A percentile compares a stretch with the other conserved stretches of the same genome.
These are phyloP conservation scores for Melocanna baccifera DNA, from an alignment of 176 grass and related monocot species.

Conservation along the genomic window DNA sequence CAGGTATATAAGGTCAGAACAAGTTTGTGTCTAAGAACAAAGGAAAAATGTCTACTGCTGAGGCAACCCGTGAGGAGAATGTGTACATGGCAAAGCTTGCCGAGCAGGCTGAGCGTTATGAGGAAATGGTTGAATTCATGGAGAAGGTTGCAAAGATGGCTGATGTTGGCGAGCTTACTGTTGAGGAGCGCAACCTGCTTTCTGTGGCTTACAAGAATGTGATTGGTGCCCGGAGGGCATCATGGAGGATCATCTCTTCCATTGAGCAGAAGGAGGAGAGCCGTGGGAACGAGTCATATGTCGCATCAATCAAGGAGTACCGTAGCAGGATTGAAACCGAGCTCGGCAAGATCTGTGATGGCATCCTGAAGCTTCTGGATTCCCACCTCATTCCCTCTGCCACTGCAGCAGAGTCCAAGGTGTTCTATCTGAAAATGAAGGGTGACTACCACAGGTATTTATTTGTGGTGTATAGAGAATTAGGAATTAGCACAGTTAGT, in stretches of 20 bases:
- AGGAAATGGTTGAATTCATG: conserved; percentile 67
- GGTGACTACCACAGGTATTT: conserved; percentile 61
- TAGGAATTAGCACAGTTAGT: not conserved
- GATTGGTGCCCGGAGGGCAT: conserved; percentile 52
- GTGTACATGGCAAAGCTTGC: conserved; percentile 66
- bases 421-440: conserved; percentile 68
- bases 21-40: not conserved
- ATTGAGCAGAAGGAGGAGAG: conserved; percentile 71
- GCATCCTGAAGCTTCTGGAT: conserved; percentile 61
- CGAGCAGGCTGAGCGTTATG: conserved; percentile 56
- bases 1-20: conserved; percentile 1
- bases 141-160: conserved; percentile 55
- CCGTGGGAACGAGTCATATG: conserved; percentile 54
- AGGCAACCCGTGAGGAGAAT: conserved; percentile 50
- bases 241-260: conserved; percentile 61
- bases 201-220: conserved; percentile 64
- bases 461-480: not conserved
- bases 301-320: conserved; percentile 47
- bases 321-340: conserved; percentile 51
- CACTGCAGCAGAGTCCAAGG: conserved; percentile 48
- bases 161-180: conserved; percentile 45
- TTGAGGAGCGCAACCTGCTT: conserved; percentile 64
- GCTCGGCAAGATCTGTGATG: conserved; percentile 62
- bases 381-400: conserved; percentile 49
- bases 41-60: conserved; percentile 31